Conservation (phyloP, 768 basidiomycete genomes). For the Amanita rimosa region DNA sequence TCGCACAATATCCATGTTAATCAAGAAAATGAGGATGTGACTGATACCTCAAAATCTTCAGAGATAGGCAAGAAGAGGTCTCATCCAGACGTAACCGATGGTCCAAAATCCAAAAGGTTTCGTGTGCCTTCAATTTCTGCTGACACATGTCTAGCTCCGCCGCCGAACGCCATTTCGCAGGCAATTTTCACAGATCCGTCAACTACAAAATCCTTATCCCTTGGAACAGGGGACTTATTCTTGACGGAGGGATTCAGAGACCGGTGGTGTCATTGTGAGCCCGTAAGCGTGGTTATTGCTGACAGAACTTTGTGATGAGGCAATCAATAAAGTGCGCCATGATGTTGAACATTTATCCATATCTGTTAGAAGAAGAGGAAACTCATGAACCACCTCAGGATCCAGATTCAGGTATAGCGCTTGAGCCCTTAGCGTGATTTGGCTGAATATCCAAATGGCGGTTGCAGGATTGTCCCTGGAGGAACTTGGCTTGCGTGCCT, state of each 20-base stretch:
- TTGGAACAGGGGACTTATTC: conserved; percentile 66
- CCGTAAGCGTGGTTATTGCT: conserved; percentile 22
- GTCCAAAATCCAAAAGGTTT: conserved; percentile 10
- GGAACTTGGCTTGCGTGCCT: conserved; percentile 73
- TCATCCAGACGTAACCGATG: conserved; percentile 28
- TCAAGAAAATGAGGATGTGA: conserved; percentile 16
- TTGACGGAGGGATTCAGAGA: conserved; percentile 61
- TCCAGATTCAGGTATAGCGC: conserved; percentile 57
- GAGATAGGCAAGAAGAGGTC: conserved; percentile 39
- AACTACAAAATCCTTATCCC: conserved; percentile 14
- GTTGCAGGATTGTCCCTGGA: conserved; percentile 62
- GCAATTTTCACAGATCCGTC: conserved; percentile 25
- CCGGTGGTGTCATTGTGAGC: conserved; percentile 69
- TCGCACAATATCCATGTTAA: too few relatives aligned
- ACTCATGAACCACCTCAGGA: conserved; percentile 82
- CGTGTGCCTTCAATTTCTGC: conserved; percentile 17
- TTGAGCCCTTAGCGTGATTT: background rate
- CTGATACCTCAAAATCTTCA: conserved; percentile 13
- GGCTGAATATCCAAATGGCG: background rate
- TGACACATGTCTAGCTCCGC: conserved; percentile 44
- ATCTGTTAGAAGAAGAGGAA: conserved; percentile 67
- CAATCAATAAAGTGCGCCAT: conserved; percentile 42
- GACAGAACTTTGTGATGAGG: background rate
- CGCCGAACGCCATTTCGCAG: conserved; percentile 32
- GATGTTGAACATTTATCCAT: conserved; percentile 40